These are phyloP conservation scores for Thyridium curvatum DNA, from an alignment of 2,329 filamentous ascomycete species.

Conservation along the genomic window DNA sequence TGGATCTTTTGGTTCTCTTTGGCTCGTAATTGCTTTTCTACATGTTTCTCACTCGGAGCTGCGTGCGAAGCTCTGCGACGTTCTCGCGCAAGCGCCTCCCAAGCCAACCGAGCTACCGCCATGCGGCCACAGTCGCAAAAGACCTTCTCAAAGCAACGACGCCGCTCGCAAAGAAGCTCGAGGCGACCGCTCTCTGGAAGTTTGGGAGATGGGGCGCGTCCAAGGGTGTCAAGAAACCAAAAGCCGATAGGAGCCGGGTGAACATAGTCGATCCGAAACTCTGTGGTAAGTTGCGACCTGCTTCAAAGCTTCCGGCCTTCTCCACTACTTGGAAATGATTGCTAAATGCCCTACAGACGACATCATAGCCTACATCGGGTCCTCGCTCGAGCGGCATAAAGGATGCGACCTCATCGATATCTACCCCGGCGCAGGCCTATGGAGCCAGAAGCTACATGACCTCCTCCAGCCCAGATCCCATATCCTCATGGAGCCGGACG, in stretches of 20 bases:
- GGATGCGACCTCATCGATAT: slow-evolving; percentile 85
- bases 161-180: slow-evolving; percentile 12
- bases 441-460: slow-evolving; percentile 70
- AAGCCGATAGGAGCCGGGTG: slow-evolving; percentile 34
- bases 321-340: neutral
- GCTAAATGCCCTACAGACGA: slow-evolving; percentile 45
- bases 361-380: slow-evolving; percentile 61
- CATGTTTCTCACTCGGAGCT: slow-evolving; percentile 4
- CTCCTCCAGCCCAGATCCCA: slow-evolving; percentile 73
- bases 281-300: slow-evolving; percentile 32
- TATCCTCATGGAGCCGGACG: slow-evolving; percentile 71
- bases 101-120: neutral
- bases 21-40: no score
- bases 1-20: no score
- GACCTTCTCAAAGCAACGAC: slow-evolving; percentile 1
- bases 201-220: slow-evolving; percentile 6
- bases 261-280: slow-evolving; percentile 47
- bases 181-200: slow-evolving; percentile 10
- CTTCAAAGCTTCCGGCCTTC: no score
- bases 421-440: slow-evolving; percentile 73
- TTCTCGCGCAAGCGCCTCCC: neutral
- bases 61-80: neutral
- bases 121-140: neutral
- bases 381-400: slow-evolving; percentile 60
- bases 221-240: slow-evolving; percentile 3